Evolutionary conservation across 2,329 filamentous ascomycete species (phyloP), one percentile per base, ranked within the genome.

Genomic region (Paracorniculantispora psalliotae): DNA sequence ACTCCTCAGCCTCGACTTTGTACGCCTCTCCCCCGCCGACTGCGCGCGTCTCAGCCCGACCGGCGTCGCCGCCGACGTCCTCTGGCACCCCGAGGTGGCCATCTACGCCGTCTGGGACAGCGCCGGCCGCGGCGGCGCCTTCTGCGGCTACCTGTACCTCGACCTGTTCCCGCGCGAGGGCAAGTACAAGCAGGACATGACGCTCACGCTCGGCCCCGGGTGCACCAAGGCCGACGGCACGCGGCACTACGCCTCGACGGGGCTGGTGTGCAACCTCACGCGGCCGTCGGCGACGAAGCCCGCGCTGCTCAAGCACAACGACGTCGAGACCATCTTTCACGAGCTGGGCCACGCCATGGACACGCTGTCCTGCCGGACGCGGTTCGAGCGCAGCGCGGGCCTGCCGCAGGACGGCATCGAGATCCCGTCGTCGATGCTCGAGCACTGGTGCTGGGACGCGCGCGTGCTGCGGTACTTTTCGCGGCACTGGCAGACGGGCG

Each of bases 1-100:
- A 69, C 79, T 94, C 7, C 91, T 96, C 64, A 90, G 90, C 17
- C 79, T 96, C 37, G 84, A 85, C 6, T 94, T 94, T 66, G 83
- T 92, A 15, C 82, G 92, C 73, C 78, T 93, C 23, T 81, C 79
- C 50, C 78, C 75, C 37, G 72, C 77, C 43, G 54, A 81, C 3
- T 83, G 86, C 61, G 89, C 77, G 78, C 63, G 2, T 43, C 72
- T 90, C 61, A 88, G 86, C 51, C 81, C 86, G 8, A 87, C 84
- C 2, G 84, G 84, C 59, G 87, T 86, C 70, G 84, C 82, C 12
- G 81, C 84, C 58, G 88, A 91, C 63, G 89, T 92, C 39, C 75
- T 79, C 41, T 84, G 81, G 81, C 80, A 84, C 60, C 71, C 78
- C 60, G 79, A 83, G 48, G 80, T 83, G 1, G 71, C 76, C 28